phyloP scores from a whole-genome alignment of 192 early-diverging fungal species.

The Rhizoclosmatium sp. region DNA sequence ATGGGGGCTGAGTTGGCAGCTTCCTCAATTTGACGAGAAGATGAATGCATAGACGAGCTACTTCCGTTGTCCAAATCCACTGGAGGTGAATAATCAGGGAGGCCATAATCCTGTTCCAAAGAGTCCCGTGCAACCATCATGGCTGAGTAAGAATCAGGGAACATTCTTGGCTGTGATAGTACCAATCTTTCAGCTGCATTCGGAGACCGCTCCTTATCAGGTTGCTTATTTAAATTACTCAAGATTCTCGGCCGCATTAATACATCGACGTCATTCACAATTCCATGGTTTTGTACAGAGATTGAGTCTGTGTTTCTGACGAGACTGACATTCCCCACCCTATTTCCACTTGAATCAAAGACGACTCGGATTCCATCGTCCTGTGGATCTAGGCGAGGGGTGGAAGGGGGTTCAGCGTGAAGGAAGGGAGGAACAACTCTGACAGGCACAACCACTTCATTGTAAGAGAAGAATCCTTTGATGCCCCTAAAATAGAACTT shows the following conservation, averaged over 20 bases:
- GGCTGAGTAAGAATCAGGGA: background rate
- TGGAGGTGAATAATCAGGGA: background rate
- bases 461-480: background rate
- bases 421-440: constrained; percentile 17
- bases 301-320: background rate
- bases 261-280: background rate
- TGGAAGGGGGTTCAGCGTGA: constrained; percentile 7
- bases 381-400: constrained; percentile 11
- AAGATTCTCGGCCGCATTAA: constrained; percentile 16
- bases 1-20: background rate
- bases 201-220: background rate
- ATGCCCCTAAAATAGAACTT: background rate
- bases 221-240: background rate
- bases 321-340: background rate
- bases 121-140: background rate
- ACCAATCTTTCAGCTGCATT: background rate
- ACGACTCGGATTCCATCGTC: constrained; percentile 19
- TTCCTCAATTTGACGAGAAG: too few species aligned
- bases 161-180: background rate
- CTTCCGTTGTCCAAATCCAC: background rate
- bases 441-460: constrained; percentile 10
- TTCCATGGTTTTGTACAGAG: background rate
- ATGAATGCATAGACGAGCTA: background rate
- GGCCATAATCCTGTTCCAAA: background rate
- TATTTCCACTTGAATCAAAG: background rate